These are phyloP conservation scores for Aspergillus sp. DNA, from an alignment of 2,329 filamentous ascomycete genomes.

Conservation along the genomic window DNA sequence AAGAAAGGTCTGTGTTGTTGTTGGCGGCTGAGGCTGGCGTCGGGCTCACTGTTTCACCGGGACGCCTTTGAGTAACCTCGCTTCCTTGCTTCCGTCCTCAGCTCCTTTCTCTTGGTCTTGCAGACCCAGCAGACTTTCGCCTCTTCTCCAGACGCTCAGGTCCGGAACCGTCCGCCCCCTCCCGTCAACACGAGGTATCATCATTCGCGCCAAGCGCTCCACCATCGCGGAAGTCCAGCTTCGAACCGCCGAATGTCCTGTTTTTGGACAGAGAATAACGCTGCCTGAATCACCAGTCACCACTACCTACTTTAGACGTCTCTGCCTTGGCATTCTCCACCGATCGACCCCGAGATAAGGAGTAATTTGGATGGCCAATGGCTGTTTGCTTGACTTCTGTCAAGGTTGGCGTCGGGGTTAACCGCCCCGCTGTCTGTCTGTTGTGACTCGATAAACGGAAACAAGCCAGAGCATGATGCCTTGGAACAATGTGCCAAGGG, in stretches of 20 bases:
- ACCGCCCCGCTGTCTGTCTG: not conserved
- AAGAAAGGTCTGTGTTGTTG: not conserved
- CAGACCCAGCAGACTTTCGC: not conserved
- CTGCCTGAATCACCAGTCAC: constrained; percentile 4
- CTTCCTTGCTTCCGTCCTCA: not conserved
- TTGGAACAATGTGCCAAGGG: constrained; percentile 2
- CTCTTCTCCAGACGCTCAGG: not conserved
- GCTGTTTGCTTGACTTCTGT: not conserved
- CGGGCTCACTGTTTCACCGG: not conserved
- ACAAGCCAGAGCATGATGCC: not conserved
- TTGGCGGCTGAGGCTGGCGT: not conserved
- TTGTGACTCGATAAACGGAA: not conserved
- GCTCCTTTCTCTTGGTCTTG: not conserved
- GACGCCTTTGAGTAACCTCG: constrained; percentile 2
- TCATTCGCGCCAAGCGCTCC: constrained; percentile 8
- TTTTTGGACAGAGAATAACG: constrained; percentile 4
- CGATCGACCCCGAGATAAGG: constrained; percentile 10
- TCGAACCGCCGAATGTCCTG: not conserved
- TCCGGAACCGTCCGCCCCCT: not conserved
- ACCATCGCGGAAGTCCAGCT: not conserved
- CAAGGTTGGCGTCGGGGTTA: constrained; percentile 1
- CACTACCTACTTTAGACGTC: constrained; percentile 3
- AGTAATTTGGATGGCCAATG: constrained; percentile 3
- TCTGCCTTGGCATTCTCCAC: constrained; percentile 13
- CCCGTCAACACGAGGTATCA: not conserved